phyloP scores from a whole-genome alignment of 495 filamentous ascomycete species.

The Penicillium odoratum region DNA sequence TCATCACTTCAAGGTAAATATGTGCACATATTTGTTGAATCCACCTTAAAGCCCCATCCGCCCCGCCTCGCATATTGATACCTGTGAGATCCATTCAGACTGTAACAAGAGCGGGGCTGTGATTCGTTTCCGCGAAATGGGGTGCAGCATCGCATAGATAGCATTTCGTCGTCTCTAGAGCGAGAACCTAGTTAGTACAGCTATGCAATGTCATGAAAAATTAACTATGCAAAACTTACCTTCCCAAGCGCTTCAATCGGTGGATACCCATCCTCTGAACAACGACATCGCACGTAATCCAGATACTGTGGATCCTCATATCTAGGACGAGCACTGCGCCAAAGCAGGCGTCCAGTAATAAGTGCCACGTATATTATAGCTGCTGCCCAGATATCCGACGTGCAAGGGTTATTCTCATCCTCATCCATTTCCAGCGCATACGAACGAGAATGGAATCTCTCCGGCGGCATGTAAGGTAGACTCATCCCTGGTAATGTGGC shows the following conservation, averaged over 20 bases:
- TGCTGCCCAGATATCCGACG: conserved; percentile 92
- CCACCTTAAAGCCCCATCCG: conserved; percentile 13
- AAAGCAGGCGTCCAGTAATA: conserved; percentile 84
- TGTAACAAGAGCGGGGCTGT: conserved; percentile 15
- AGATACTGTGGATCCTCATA: conserved; percentile 84
- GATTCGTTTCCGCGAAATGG: conserved; percentile 19
- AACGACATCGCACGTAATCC: conserved; percentile 77
- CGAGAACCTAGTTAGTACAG: not conserved
- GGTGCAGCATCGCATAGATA: conserved; percentile 30
- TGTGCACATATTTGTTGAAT: not conserved
- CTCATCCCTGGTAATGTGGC: conserved; percentile 22
- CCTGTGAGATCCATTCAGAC: conserved; percentile 27
- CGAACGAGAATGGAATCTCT: conserved; percentile 10
- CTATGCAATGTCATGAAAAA: not conserved
- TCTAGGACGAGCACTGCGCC: conserved; percentile 81
- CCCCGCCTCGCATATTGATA: conserved; percentile 25
- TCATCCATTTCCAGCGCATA: conserved; percentile 46
- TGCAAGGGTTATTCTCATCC: conserved; percentile 75
- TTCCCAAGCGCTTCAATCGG: conserved; percentile 87
- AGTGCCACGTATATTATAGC: conserved; percentile 97
- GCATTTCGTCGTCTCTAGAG: conserved; percentile 28
- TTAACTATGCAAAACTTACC: conserved; percentile 52
- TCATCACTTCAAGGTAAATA: not conserved
- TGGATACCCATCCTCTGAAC: conserved; percentile 81
- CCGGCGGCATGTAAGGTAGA: conserved; percentile 23